These are phyloP conservation scores for Ceratocystis harringtonii DNA, from an alignment of 2,329 filamentous ascomycete genomes.

Conservation along the genomic window DNA sequence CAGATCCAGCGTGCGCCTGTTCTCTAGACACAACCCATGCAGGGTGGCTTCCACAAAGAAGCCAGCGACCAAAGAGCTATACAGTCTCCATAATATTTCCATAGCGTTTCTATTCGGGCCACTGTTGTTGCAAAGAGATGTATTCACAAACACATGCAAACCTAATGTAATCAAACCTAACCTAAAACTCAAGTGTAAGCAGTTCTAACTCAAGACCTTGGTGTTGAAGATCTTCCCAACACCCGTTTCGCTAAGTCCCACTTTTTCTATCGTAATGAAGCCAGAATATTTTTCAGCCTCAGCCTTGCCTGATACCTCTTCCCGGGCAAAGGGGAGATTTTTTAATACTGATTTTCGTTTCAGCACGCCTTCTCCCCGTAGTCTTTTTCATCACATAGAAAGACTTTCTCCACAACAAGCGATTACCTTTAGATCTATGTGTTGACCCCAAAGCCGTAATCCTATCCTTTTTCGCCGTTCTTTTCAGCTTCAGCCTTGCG, in stretches of 20 bases:
- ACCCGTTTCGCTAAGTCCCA: not conserved
- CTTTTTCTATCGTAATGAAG: not conserved
- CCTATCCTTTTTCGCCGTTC: not conserved
- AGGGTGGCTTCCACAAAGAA: not conserved
- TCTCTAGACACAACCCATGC: not conserved
- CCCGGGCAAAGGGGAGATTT: not conserved
- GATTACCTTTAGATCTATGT: not conserved
- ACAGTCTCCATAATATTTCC: not conserved
- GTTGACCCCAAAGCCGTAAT: not conserved
- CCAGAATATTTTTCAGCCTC: not conserved
- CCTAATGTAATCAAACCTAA: too few species aligned
- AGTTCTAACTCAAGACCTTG: not conserved
- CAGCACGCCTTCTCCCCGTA: not conserved
- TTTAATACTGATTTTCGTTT: not conserved
- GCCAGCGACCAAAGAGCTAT: not conserved
- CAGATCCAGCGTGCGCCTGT: not conserved
- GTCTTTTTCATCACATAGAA: not conserved
- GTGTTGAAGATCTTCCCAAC: not conserved
- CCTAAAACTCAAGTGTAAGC: not conserved
- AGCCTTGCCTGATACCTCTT: not conserved
- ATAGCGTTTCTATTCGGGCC: not conserved
- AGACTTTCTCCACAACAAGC: not conserved
- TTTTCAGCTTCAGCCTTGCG: constrained; percentile 8
- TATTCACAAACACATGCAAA: too few species aligned
- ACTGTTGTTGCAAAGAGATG: not conserved